Conservation (phyloP, 805 yeast species). For the Teunomyces pallodes region DNA sequence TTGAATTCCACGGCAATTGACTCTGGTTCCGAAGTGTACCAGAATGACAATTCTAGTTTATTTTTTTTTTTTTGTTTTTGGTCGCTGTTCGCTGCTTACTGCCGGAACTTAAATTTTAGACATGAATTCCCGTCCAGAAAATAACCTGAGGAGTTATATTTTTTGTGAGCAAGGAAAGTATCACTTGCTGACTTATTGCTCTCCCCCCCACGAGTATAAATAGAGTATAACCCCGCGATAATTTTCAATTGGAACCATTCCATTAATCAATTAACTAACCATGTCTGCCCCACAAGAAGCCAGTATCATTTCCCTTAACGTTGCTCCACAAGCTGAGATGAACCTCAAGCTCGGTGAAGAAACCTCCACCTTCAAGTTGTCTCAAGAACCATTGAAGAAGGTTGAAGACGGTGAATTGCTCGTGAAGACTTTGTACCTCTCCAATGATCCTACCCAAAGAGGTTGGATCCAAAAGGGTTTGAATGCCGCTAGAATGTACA, state of each 20-base stretch:
- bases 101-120: background rate
- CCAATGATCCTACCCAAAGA: conserved; percentile 39
- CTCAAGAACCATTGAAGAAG: conserved; percentile 10
- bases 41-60: too few species aligned
- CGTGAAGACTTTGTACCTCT: conserved; percentile 26
- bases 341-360: conserved; percentile 16
- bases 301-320: conserved; percentile 15
- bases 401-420: conserved; percentile 25
- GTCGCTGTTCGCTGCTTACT: too few species aligned
- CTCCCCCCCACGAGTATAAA: background rate
- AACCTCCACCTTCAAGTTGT: conserved; percentile 32
- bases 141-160: background rate
- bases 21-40: too few species aligned
- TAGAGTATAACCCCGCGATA: background rate
- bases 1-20: too few species aligned
- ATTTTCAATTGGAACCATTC: background rate
- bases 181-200: background rate
- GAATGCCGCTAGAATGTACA: conserved; percentile 19
- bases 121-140: background rate
- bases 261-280: background rate
- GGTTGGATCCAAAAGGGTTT: conserved; percentile 33
- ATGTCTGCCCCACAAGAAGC: conserved; percentile 10
- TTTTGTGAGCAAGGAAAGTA: background rate
- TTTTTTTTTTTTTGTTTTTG: background rate
- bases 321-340: conserved; percentile 17